Evolutionary conservation across 2,329 filamentous ascomycete species (phyloP).

Genomic region (Microcera coccophila): DNA sequence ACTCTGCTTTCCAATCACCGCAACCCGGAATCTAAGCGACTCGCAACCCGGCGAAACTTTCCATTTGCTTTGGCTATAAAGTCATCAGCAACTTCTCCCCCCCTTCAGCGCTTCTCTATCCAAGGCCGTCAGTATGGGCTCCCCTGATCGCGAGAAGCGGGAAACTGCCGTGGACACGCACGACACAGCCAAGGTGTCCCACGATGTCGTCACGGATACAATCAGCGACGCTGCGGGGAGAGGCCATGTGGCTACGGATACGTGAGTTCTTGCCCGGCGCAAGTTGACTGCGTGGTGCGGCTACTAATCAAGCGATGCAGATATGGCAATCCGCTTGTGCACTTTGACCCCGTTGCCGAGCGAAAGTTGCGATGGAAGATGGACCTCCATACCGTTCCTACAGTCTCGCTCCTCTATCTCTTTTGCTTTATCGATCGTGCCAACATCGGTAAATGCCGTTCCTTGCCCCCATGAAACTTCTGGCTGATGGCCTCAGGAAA

Average conservation of each 20-base stretch:
- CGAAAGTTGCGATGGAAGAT: conserved; percentile 58
- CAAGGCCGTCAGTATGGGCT: not conserved
- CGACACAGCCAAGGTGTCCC: not conserved
- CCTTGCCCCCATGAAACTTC: not conserved
- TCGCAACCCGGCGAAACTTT: too few species aligned
- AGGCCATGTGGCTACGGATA: too few species aligned
- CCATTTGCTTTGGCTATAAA: not conserved
- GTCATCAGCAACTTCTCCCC: not conserved
- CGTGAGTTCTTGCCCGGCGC: too few species aligned
- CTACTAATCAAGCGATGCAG: too few species aligned
- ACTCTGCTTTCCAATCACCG: too few species aligned
- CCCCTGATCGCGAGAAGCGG: not conserved
- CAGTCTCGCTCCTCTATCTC: conserved; percentile 62
- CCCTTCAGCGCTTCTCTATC: not conserved
- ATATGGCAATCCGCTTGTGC: conserved; percentile 25
- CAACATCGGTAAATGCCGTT: conserved; percentile 56
- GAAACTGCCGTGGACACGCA: not conserved
- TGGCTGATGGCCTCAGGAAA: conserved; percentile 28
- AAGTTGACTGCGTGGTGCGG: too few species aligned
- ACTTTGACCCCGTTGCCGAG: conserved; percentile 43
- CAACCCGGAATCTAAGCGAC: too few species aligned
- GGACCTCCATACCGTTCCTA: conserved; percentile 62
- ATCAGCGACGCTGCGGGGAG: too few species aligned
- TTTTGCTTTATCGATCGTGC: conserved; percentile 75
- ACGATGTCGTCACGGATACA: conserved; percentile 6